A percentile compares a stretch with the other conserved stretches of the same genome.
phyloP scores from a whole-genome alignment of 768 basidiomycete species.

The Suillus luteus region DNA sequence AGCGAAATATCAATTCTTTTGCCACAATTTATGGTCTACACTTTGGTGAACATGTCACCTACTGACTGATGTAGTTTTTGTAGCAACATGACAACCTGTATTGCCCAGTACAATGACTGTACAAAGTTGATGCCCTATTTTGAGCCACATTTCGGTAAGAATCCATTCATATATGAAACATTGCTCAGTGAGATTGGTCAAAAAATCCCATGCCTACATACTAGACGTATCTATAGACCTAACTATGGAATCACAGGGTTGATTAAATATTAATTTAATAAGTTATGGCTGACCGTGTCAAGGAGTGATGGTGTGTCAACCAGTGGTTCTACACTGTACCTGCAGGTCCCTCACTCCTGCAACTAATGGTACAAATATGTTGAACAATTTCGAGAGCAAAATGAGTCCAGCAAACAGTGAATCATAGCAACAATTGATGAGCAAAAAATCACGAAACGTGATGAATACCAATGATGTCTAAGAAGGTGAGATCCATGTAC shows the following conservation, averaged over 20 bases:
- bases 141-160: background rate
- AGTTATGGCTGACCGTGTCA: background rate
- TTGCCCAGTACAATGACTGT: background rate
- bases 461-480: background rate
- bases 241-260: background rate
- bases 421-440: background rate
- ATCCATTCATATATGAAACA: background rate
- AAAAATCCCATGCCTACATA: no score
- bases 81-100: background rate
- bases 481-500: slow-evolving; percentile 6
- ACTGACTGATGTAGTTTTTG: background rate
- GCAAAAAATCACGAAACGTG: background rate
- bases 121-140: background rate
- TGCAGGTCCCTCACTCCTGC: no score
- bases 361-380: background rate
- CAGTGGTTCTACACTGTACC: background rate
- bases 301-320: background rate
- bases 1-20: no score
- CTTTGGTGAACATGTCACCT: no score
- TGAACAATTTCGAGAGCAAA: background rate
- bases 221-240: background rate
- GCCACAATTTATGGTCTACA: no score
- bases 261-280: background rate
- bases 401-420: no score
- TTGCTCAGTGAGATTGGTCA: background rate